Evolutionary conservation across 805 yeast species (phyloP).

Genomic region (Zygosaccharomyces kombuchaensis): DNA sequence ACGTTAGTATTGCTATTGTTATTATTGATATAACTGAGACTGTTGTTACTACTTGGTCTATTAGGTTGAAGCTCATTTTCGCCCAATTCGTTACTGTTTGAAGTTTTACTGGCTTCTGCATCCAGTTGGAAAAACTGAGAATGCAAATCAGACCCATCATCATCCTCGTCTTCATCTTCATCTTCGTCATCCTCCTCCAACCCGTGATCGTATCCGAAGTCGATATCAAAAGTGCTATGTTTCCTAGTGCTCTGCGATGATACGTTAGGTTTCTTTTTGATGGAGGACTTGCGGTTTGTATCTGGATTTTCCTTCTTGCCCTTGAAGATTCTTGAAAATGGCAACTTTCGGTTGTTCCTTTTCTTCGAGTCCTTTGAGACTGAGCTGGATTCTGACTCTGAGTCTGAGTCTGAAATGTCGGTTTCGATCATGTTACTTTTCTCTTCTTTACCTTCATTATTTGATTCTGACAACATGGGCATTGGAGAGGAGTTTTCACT

Average conservation of each 20-base stretch:
- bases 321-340: slow-evolving; percentile 27
- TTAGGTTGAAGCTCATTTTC: slow-evolving; percentile 7
- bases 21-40: slow-evolving; percentile 7
- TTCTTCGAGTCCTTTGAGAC: slow-evolving; percentile 9
- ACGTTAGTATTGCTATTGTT: slow-evolving; percentile 6
- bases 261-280: slow-evolving; percentile 4
- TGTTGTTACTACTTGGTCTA: slow-evolving; percentile 10
- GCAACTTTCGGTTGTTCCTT: slow-evolving; percentile 16
- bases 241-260: slow-evolving; percentile 7
- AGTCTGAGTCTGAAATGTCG: slow-evolving; percentile 13
- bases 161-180: slow-evolving; percentile 32
- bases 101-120: slow-evolving; percentile 6
- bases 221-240: slow-evolving; percentile 23
- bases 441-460: neutral
- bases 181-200: slow-evolving; percentile 34
- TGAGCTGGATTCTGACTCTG: slow-evolving; percentile 12
- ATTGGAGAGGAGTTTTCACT: neutral
- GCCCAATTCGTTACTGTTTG: slow-evolving; percentile 4
- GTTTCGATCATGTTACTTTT: neutral
- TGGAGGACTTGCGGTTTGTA: slow-evolving; percentile 5
- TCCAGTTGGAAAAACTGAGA: slow-evolving; percentile 27
- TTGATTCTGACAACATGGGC: slow-evolving; percentile 1
- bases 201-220: slow-evolving; percentile 32
- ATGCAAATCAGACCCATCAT: slow-evolving; percentile 18
- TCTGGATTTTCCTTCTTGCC: slow-evolving; percentile 16